phyloP scores from a whole-genome alignment of 1,284 basidiomycete genomes.

The Puccinia brachypodii region DNA sequence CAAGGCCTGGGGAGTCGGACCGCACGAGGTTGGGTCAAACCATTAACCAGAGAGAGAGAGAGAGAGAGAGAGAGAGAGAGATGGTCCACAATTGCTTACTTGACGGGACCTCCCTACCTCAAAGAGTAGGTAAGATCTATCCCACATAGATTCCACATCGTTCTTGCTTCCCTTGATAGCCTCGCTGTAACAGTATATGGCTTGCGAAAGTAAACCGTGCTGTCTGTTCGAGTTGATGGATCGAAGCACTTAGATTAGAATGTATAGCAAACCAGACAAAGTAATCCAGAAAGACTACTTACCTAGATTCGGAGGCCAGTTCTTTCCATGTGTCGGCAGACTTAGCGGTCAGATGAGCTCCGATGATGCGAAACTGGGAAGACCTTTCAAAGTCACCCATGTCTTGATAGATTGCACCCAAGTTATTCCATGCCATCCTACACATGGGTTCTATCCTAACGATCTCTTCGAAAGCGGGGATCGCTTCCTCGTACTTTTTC shows the following conservation, averaged over 20 bases:
- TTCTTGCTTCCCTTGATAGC: conserved; percentile 74
- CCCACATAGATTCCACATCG: conserved; percentile 85
- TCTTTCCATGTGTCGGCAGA: conserved; percentile 82
- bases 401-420: conserved; percentile 59
- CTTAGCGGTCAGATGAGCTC: conserved; percentile 74
- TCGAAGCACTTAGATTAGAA: not conserved
- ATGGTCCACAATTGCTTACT: conserved; percentile 58
- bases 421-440: conserved; percentile 77
- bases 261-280: not conserved
- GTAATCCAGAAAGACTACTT: conserved; percentile 50
- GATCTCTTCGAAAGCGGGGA: conserved; percentile 81
- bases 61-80: not conserved
- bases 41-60: not conserved
- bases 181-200: conserved; percentile 87
- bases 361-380: conserved; percentile 82
- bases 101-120: conserved; percentile 71
- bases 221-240: conserved; percentile 60
- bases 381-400: conserved; percentile 69
- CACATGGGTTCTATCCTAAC: conserved; percentile 89
- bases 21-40: not conserved
- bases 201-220: conserved; percentile 74
- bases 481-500: conserved; percentile 68
- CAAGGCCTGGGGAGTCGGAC: conserved; percentile 8
- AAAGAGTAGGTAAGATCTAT: conserved; percentile 77
- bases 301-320: conserved; percentile 72